Conservation (phyloP, 1,139 yeast genomes). For the Scheffersomyces quercinus region DNA sequence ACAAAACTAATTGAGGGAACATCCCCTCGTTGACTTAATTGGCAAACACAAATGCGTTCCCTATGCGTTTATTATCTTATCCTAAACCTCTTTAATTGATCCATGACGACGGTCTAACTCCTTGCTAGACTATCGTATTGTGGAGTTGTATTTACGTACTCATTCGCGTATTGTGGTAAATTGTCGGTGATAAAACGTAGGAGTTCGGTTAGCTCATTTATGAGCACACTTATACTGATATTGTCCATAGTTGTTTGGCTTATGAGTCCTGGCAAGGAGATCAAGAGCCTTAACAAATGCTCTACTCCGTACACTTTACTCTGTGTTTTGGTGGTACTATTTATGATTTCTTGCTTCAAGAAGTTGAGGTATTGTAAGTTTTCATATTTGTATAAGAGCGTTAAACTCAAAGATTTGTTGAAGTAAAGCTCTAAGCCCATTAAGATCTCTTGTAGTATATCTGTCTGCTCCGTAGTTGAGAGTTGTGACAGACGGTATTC, state of each 20-base stretch:
- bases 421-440: slow-evolving; percentile 76
- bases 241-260: slow-evolving; percentile 81
- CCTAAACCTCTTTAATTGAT: too few relatives aligned
- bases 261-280: slow-evolving; percentile 77
- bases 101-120: slow-evolving; percentile 1
- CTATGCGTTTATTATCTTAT: too few relatives aligned
- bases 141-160: slow-evolving; percentile 60
- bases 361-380: slow-evolving; percentile 74
- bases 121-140: slow-evolving; percentile 54
- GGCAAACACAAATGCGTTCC: too few relatives aligned
- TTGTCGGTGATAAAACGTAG: slow-evolving; percentile 54
- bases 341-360: slow-evolving; percentile 28
- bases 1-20: too few relatives aligned
- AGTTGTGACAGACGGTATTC: slow-evolving; percentile 26
- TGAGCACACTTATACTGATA: slow-evolving; percentile 57
- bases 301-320: slow-evolving; percentile 71
- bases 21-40: too few relatives aligned
- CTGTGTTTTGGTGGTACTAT: slow-evolving; percentile 28
- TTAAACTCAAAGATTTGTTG: slow-evolving; percentile 69
- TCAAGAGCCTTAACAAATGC: slow-evolving; percentile 71
- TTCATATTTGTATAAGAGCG: slow-evolving; percentile 80
- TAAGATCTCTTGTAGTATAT: slow-evolving; percentile 65
- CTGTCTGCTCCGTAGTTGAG: slow-evolving; percentile 33
- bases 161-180: slow-evolving; percentile 45
- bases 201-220: slow-evolving; percentile 47